phyloP scores from a whole-genome alignment of 768 basidiomycete species.

The Pleurotus tuber-regium region DNA sequence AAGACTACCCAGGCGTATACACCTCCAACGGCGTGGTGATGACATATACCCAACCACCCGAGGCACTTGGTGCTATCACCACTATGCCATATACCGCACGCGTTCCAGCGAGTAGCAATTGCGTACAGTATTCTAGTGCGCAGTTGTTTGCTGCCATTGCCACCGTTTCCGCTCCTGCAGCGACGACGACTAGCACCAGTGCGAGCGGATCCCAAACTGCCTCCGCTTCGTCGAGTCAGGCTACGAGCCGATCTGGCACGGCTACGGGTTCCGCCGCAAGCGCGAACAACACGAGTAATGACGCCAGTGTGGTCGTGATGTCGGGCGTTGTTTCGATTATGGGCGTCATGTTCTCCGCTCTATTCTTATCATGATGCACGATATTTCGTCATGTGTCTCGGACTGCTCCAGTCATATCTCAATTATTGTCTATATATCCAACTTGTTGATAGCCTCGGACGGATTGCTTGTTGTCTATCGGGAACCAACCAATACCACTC shows the following conservation, averaged over 20 bases:
- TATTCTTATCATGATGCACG: constrained; percentile 10
- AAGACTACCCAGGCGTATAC: constrained; percentile 56
- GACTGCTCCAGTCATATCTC: too few species aligned
- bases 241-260: neutral
- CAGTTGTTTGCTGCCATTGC: constrained; percentile 11
- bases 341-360: constrained; percentile 9
- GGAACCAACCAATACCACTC: neutral
- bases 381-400: too few species aligned
- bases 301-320: constrained; percentile 7
- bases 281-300: constrained; percentile 1
- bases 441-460: too few species aligned
- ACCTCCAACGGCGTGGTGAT: constrained; percentile 28
- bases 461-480: neutral
- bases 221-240: neutral
- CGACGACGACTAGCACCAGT: neutral
- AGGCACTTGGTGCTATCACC: constrained; percentile 9
- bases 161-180: constrained; percentile 6
- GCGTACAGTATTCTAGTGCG: constrained; percentile 11
- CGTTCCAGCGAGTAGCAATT: constrained; percentile 13
- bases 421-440: too few species aligned
- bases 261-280: neutral
- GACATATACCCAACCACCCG: constrained; percentile 16
- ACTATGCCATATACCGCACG: constrained; percentile 16
- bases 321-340: constrained; percentile 1
- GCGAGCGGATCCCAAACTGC: neutral